phyloP scores from a whole-genome alignment of 2,329 filamentous ascomycete genomes.

The Leptosphaerulina australis region DNA sequence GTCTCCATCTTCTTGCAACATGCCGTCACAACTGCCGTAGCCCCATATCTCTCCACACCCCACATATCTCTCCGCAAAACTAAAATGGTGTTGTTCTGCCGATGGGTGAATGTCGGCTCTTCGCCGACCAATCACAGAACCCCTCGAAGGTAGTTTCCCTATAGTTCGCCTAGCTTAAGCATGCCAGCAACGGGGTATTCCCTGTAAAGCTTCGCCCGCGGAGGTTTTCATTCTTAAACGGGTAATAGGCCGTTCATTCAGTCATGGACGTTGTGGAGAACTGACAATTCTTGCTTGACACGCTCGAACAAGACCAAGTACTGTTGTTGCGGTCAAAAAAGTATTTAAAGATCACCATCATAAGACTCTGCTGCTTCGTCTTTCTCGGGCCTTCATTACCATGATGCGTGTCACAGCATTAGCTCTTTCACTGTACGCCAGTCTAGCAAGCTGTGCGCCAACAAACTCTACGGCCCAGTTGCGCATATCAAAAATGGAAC shows the following conservation, averaged over 20 bases:
- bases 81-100: not conserved
- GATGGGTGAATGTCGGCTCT: conserved; percentile 13
- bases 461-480: conserved; percentile 32
- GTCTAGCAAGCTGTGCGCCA: conserved; percentile 19
- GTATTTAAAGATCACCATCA: conserved; percentile 1
- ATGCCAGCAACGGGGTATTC: conserved; percentile 7
- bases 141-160: not conserved
- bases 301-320: not conserved
- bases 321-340: not conserved
- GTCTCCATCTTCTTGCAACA: not conserved
- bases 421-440: conserved; percentile 21
- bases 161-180: not conserved
- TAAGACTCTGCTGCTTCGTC: conserved; percentile 45
- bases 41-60: conserved; percentile 4
- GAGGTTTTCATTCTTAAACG: conserved; percentile 1
- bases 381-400: not conserved
- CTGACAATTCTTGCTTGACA: conserved; percentile 5
- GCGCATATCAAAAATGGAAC: conserved; percentile 54
- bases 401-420: conserved; percentile 25
- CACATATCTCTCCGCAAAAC: conserved; percentile 5
- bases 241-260: conserved; percentile 2
- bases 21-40: conserved; percentile 14
- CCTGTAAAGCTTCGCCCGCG: conserved; percentile 11
- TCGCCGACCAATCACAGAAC: conserved; percentile 4
- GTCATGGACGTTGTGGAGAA: conserved; percentile 7